phyloP scores from a whole-genome alignment of 2,329 filamentous ascomycete species.

The Cercospora sp. region DNA sequence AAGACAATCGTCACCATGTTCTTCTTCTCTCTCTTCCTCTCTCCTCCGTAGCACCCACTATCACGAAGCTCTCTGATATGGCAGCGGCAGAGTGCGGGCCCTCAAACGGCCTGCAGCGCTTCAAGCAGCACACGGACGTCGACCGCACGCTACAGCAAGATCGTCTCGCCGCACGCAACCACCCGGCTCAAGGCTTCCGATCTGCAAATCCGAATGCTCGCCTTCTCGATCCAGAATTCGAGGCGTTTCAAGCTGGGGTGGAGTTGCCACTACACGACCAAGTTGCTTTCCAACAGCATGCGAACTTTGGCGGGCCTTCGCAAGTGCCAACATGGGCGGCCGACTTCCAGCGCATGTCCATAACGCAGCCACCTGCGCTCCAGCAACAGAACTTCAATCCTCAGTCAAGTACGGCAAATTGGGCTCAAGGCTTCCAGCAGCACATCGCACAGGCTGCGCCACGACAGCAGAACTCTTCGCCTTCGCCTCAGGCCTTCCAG shows the following conservation, averaged over 20 bases:
- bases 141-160: conserved; percentile 74
- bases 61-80: conserved; percentile 48
- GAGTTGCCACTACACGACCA: conserved; percentile 44
- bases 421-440: conserved; percentile 63
- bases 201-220: conserved; percentile 57
- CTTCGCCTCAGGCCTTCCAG: conserved; percentile 37
- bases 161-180: conserved; percentile 57
- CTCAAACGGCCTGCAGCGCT: conserved; percentile 71
- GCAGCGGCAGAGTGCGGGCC: conserved; percentile 70
- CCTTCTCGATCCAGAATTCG: conserved; percentile 65
- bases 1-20: neutral
- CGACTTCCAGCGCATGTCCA: conserved; percentile 52
- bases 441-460: conserved; percentile 43
- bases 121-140: conserved; percentile 67
- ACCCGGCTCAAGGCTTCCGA: conserved; percentile 58
- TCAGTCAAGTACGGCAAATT: conserved; percentile 32
- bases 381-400: conserved; percentile 50
- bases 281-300: conserved; percentile 41
- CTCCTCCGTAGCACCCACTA: neutral
- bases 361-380: conserved; percentile 44
- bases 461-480: conserved; percentile 30
- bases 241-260: conserved; percentile 63
- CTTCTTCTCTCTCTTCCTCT: neutral
- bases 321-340: conserved; percentile 48
- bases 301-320: conserved; percentile 30